A percentile compares a stretch with the other conserved stretches of the same genome.
These are phyloP conservation scores for Xylariaceae sp. DNA, from an alignment of 2,329 filamentous ascomycete species.

Conservation along the genomic window DNA sequence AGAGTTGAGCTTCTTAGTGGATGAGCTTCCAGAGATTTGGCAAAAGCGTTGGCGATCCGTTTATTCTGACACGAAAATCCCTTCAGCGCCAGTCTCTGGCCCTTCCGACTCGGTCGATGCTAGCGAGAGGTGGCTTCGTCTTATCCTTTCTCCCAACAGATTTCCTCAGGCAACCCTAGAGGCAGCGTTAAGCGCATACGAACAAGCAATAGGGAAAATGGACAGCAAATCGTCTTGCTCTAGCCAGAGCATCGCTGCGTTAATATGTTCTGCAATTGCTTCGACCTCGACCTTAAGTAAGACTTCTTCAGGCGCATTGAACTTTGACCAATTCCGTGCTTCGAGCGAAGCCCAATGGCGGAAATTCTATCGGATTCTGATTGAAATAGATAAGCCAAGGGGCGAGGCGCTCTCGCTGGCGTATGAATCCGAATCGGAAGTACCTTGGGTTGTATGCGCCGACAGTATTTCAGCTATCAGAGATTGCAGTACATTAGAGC, in stretches of 20 bases:
- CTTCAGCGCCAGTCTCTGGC: conserved; percentile 62
- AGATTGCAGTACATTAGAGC: conserved; percentile 78
- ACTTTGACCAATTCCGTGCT: conserved; percentile 75
- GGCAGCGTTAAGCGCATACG: conserved; percentile 82
- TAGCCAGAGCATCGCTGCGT: conserved; percentile 71
- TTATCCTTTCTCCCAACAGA: conserved; percentile 81
- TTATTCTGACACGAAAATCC: conserved; percentile 62
- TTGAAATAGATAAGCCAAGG: conserved; percentile 84
- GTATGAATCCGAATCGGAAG: conserved; percentile 71
- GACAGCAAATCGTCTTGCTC: conserved; percentile 48
- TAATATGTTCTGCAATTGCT: conserved; percentile 74
- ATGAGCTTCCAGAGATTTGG: conserved; percentile 68
- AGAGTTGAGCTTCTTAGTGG: conserved; percentile 73
- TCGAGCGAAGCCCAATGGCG: conserved; percentile 86
- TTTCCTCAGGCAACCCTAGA: conserved; percentile 83
- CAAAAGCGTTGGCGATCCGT: conserved; percentile 73
- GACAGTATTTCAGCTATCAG: conserved; percentile 82
- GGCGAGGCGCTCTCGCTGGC: conserved; percentile 81
- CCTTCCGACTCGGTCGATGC: conserved; percentile 70
- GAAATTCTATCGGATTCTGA: conserved; percentile 82
- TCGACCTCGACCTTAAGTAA: conserved; percentile 71
- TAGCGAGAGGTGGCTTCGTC: conserved; percentile 84
- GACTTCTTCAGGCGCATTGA: conserved; percentile 66
- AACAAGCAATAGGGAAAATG: conserved; percentile 61
- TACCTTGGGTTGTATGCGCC: conserved; percentile 84